Conservation (phyloP, 805 yeast species). For the Citeromyces nyonsensis region DNA sequence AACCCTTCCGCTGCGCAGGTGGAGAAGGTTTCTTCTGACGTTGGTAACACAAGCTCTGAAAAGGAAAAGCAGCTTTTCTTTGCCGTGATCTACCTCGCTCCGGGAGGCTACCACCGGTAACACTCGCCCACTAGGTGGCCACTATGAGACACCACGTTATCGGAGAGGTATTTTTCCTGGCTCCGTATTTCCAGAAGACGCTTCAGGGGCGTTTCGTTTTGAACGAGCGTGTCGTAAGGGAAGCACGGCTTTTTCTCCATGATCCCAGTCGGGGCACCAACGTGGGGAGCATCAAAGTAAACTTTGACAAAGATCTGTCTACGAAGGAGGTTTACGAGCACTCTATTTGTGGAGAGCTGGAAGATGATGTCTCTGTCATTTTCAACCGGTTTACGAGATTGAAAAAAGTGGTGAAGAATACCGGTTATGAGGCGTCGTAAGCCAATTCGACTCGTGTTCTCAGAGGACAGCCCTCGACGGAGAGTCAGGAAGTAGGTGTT, state of each 20-base stretch:
- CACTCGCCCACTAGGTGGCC: conserved; percentile 94
- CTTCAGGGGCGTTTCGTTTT: conserved; percentile 77
- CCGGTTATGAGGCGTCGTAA: conserved; percentile 92
- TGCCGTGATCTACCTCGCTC: conserved; percentile 90
- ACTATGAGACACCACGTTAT: conserved; percentile 87
- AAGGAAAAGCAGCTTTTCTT: conserved; percentile 50
- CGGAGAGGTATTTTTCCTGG: conserved; percentile 90
- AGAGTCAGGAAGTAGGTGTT: conserved; percentile 95
- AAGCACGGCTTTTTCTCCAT: conserved; percentile 91
- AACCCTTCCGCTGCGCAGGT: conserved; percentile 13
- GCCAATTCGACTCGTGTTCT: conserved; percentile 57
- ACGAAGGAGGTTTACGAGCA: conserved; percentile 65
- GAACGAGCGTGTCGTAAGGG: conserved; percentile 96
- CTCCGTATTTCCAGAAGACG: conserved; percentile 88
- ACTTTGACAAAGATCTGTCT: conserved; percentile 79
- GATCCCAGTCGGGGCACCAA: conserved; percentile 99
- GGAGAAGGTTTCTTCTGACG: conserved; percentile 12
- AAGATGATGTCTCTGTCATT: conserved; percentile 2
- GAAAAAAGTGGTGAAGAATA: conserved; percentile 43
- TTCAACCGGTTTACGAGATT: background rate
- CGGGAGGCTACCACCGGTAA: conserved; percentile 95
- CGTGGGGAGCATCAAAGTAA: conserved; percentile 87
- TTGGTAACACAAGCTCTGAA: conserved; percentile 6
- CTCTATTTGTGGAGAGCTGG: conserved; percentile 12
- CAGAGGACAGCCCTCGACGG: conserved; percentile 77